Conservation (phyloP, 148 eudicot genomes). For the Rhododendron vialii region DNA sequence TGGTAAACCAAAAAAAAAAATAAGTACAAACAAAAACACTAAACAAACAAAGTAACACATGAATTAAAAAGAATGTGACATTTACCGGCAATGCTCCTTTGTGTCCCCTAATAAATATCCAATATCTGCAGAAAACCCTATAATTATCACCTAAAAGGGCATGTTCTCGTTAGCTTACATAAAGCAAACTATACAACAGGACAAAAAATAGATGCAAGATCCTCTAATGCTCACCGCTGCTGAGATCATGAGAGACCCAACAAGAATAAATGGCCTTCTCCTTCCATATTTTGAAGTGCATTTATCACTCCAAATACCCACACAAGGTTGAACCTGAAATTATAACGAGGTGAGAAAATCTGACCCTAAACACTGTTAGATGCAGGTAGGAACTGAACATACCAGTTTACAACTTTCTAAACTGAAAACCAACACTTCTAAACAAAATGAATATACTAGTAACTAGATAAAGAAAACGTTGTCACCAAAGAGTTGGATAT, state of each 20-base stretch:
- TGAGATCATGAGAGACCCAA: slow-evolving; percentile 88
- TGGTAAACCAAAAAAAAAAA: slow-evolving; percentile 5
- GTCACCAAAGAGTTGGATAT: not conserved
- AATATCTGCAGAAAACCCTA: slow-evolving; percentile 99
- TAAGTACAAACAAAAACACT: not conserved
- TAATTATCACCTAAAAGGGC: slow-evolving; percentile 80
- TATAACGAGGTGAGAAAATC: not conserved
- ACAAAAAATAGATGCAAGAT: slow-evolving; percentile 15
- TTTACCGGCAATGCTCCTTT: slow-evolving; percentile 88
- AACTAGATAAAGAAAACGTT: not conserved
- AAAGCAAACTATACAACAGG: slow-evolving; percentile 7
- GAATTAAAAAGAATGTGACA: slow-evolving; percentile 7
- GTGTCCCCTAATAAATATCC: slow-evolving; percentile 93
- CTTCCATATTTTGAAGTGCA: slow-evolving; percentile 95
- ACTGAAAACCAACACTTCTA: not conserved
- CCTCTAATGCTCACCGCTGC: slow-evolving; percentile 56
- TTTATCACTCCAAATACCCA: slow-evolving; percentile 99
- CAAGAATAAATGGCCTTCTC: slow-evolving; percentile 89
- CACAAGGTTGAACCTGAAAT: slow-evolving; percentile 97
- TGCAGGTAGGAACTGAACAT: not conserved
- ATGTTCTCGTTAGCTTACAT: slow-evolving; percentile 33
- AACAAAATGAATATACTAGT: not conserved
- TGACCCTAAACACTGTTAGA: not conserved
- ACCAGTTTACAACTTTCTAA: slow-evolving; percentile 8
- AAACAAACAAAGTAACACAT: not conserved